Conservation (phyloP, 768 basidiomycete genomes). For the Rhizopogon sp. region DNA sequence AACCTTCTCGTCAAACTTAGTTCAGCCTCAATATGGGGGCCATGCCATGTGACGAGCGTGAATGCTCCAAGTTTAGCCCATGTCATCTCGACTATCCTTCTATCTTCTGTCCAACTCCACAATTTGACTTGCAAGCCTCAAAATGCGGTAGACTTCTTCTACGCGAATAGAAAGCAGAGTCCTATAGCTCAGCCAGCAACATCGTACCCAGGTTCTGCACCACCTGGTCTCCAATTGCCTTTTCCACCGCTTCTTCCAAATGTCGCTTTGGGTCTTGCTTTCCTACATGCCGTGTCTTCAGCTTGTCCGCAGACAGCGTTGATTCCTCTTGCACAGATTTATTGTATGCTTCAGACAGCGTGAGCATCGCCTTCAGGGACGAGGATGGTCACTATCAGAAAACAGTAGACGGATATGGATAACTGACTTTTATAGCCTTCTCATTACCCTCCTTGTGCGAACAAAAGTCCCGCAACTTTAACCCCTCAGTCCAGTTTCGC, state of each 20-base stretch:
- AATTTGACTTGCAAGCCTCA: neutral
- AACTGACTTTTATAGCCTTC: conserved; percentile 85
- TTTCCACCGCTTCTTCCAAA: conserved; percentile 95
- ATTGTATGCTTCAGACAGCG: conserved; percentile 90
- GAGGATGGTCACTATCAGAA: conserved; percentile 15
- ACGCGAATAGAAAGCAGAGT: neutral
- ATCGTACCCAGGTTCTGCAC: conserved; percentile 94
- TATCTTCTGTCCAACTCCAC: neutral
- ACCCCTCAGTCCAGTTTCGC: conserved; percentile 97
- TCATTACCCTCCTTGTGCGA: conserved; percentile 86
- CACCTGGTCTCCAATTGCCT: conserved; percentile 96
- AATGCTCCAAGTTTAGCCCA: no score
- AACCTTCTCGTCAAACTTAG: neutral
- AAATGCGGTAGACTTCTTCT: neutral
- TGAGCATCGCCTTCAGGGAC: conserved; percentile 75
- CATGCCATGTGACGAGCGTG: no score
- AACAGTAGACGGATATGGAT: conserved; percentile 8
- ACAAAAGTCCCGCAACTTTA: conserved; percentile 88
- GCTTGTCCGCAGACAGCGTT: conserved; percentile 87
- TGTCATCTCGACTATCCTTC: neutral
- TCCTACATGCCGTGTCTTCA: conserved; percentile 96
- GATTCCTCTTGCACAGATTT: conserved; percentile 98
- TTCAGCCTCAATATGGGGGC: neutral
- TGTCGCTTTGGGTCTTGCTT: conserved; percentile 99
- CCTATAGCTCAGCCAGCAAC: conserved; percentile 85